phyloP scores from a whole-genome alignment of 2,329 filamentous ascomycete genomes.

The Alternaria brassicicola region DNA sequence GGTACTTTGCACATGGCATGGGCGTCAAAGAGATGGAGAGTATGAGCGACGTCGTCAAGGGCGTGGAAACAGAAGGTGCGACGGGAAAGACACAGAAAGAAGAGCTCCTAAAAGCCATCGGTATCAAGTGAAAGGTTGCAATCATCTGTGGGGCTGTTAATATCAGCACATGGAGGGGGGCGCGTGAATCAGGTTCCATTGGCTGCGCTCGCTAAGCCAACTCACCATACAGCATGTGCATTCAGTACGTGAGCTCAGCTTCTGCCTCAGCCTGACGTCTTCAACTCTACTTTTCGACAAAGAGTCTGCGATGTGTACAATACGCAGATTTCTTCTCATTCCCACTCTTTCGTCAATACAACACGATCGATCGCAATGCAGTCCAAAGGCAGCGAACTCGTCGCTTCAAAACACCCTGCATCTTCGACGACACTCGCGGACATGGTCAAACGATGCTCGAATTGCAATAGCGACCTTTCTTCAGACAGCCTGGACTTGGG shows the following conservation, averaged over 20 bases:
- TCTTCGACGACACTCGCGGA: background rate
- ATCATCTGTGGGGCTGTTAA: background rate
- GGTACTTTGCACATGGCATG: slow-evolving; percentile 49
- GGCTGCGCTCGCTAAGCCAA: background rate
- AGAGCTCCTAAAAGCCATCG: slow-evolving; percentile 43
- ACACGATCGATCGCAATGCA: background rate
- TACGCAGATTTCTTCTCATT: background rate
- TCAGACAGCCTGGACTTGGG: background rate
- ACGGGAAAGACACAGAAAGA: slow-evolving; percentile 24
- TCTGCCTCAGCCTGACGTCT: background rate
- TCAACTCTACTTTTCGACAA: background rate
- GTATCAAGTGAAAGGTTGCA: slow-evolving; percentile 38
- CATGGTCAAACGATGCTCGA: background rate
- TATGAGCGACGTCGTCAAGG: slow-evolving; percentile 53
- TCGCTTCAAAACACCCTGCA: background rate
- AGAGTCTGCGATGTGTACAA: background rate
- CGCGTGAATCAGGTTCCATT: background rate
- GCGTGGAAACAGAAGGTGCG: slow-evolving; percentile 30
- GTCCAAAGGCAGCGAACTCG: background rate
- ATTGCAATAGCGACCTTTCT: background rate
- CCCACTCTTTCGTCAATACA: background rate
- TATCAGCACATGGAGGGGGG: background rate
- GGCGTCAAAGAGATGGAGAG: slow-evolving; percentile 53
- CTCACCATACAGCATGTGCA: background rate
- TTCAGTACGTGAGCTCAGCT: background rate